Evolutionary conservation across 2,329 filamentous ascomycete species (phyloP), one percentile per base, ranked within the genome.

Genomic region (Apiospora pterosperma): DNA sequence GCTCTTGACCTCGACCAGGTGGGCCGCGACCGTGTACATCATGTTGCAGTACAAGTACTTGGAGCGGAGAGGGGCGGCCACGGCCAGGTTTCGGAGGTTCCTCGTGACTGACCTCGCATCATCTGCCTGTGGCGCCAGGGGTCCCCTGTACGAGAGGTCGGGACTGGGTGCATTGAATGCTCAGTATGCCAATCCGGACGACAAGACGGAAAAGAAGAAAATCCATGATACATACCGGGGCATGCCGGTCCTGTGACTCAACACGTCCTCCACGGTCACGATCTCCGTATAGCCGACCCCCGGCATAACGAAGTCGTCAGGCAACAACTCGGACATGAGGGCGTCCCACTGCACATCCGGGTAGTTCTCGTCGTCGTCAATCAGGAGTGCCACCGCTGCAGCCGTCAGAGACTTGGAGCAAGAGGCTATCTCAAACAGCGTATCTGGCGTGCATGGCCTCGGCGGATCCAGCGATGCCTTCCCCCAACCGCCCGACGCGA

Each of bases 321-420:
- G 69, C 0, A 73, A 66, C 4, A 73, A 38, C 8, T 62, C 68
- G 14, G 71, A 71, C 69, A 73, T 67, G 7, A 61, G 61, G n/a
- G 69, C 64, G 4, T 71, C 69, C n/a, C 68, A 73, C 42, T 68
- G 64, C 25, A 76, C 66, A 8, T 76, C 72, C n/a, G 75, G 74
- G 65, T 75, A 66, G 7, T 25, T 31, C n/a, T 70, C 67, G 44
- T 74, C 65, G 65, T 76, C 71, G 36, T 74, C 71, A 12, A 76
- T 66, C 5, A 75, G 74, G 25, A 77, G 66, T 63, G 69, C 71
- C 21, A 73, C 70, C 1, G 70, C 62, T 1, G 70, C 69, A 4
- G 69, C 71, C 12, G 70, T 73, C 59, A 73, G n/a, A 10, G 70
- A 73, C 61, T 73, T 73, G 8, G 71, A 71, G 70, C 23, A 72